Conservation (phyloP, 345 rosid species). For the Syzygium oleosum region DNA sequence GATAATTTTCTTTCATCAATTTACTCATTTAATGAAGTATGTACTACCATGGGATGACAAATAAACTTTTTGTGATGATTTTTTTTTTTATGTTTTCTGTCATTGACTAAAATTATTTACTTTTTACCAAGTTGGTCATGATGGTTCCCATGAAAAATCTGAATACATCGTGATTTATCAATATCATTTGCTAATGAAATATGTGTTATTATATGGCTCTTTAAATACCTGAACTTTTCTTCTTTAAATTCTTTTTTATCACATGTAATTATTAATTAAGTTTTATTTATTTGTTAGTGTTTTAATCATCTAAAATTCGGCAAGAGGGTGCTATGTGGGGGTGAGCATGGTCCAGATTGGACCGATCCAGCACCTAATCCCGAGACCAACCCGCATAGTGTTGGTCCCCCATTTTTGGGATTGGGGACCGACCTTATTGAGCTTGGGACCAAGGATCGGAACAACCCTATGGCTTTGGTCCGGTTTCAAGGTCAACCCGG, state of each 20-base stretch:
- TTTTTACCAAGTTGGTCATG: not conserved
- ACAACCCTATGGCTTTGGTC: too few species aligned
- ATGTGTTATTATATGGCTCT: not conserved
- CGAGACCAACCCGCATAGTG: too few species aligned
- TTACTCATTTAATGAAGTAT: not conserved
- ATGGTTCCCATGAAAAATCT: not conserved
- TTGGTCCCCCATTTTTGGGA: too few species aligned
- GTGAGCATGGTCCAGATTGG: too few species aligned
- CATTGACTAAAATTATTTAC: not conserved
- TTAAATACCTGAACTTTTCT: not conserved
- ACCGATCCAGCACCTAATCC: too few species aligned
- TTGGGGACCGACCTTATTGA: too few species aligned
- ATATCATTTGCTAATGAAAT: not conserved
- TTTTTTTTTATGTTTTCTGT: not conserved
- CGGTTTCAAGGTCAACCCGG: too few species aligned
- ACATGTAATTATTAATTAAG: too few species aligned
- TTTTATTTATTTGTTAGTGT: too few species aligned
- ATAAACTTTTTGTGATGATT: not conserved
- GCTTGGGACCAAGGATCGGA: too few species aligned
- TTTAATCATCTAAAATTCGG: not conserved
- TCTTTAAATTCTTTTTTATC: not conserved
- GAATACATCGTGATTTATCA: not conserved
- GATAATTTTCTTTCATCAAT: not conserved
- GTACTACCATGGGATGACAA: not conserved
- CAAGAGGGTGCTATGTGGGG: not conserved